A percentile compares a stretch with the other conserved stretches of the same genome.
Evolutionary conservation across 495 filamentous ascomycete species (phyloP).

Genomic region (Aspergillus avenaceus): DNA sequence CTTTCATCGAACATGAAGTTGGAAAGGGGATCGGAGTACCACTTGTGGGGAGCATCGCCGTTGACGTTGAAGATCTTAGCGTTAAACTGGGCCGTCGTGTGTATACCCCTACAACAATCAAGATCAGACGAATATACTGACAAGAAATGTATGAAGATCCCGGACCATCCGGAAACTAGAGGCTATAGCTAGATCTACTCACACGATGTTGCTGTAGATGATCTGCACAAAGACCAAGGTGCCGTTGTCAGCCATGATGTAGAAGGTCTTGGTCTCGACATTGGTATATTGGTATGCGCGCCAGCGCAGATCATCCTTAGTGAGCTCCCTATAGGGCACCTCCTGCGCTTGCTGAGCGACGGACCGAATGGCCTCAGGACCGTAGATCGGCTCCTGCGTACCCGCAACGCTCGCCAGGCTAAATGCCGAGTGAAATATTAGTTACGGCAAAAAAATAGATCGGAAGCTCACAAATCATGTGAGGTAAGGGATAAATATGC

Average conservation of each 20-base stretch:
- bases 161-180: too few species aligned
- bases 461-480: not conserved
- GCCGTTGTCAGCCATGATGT: conserved; percentile 76
- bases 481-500: conserved; percentile 13
- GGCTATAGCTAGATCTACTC: too few species aligned
- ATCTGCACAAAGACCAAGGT: conserved; percentile 77
- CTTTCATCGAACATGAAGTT: conserved; percentile 82
- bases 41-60: conserved; percentile 62
- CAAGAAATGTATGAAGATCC: too few species aligned
- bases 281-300: conserved; percentile 71
- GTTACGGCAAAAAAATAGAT: conserved; percentile 9
- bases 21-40: conserved; percentile 71
- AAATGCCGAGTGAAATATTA: conserved; percentile 20
- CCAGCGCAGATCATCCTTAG: conserved; percentile 80
- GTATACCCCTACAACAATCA: conserved; percentile 62
- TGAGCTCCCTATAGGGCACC: conserved; percentile 75
- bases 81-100: conserved; percentile 87
- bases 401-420: conserved; percentile 90
- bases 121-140: conserved; percentile 7
- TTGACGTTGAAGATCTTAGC: conserved; percentile 81
- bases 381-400: conserved; percentile 95
- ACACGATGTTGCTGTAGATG: conserved; percentile 98
- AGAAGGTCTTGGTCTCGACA: conserved; percentile 97
- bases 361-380: conserved; percentile 79
- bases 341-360: conserved; percentile 76